A percentile compares a stretch with the other conserved stretches of the same genome.
phyloP scores from a whole-genome alignment of 2,329 filamentous ascomycete genomes.

The Aspergillus phoenicis region DNA sequence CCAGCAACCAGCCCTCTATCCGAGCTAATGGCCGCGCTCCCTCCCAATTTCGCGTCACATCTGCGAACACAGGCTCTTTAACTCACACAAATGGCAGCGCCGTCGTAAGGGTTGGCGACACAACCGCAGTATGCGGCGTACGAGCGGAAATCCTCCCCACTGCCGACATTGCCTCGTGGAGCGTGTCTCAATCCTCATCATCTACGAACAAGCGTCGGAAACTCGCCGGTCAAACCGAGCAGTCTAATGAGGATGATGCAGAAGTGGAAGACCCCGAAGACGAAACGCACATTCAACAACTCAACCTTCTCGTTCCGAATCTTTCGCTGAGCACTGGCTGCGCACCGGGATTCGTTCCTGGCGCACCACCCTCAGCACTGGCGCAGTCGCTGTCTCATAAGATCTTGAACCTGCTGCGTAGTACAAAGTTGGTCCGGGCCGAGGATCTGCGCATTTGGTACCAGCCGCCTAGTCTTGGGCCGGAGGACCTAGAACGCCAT shows the following conservation, averaged over 20 bases:
- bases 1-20: conserved; percentile 56
- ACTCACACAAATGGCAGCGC: conserved; percentile 89
- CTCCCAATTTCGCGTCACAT: conserved; percentile 69
- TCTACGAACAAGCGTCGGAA: conserved; percentile 38
- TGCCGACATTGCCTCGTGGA: conserved; percentile 66
- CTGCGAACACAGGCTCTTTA: conserved; percentile 78
- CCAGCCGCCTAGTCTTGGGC: conserved; percentile 48
- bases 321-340: conserved; percentile 90
- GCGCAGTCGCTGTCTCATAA: conserved; percentile 85
- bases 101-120: conserved; percentile 84
- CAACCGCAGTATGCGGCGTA: conserved; percentile 91
- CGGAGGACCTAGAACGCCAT: conserved; percentile 33
- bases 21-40: conserved; percentile 81
- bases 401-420: conserved; percentile 74
- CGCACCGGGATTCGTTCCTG: conserved; percentile 81
- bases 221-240: conserved; percentile 26
- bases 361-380: conserved; percentile 74
- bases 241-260: conserved; percentile 20
- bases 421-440: conserved; percentile 65
- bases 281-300: conserved; percentile 49
- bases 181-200: conserved; percentile 39
- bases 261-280: conserved; percentile 53
- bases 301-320: conserved; percentile 84
- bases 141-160: conserved; percentile 81
- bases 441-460: conserved; percentile 75